Evolutionary conservation across 257 asterid species (phyloP).

Genomic region (Solanum dulcamara): DNA sequence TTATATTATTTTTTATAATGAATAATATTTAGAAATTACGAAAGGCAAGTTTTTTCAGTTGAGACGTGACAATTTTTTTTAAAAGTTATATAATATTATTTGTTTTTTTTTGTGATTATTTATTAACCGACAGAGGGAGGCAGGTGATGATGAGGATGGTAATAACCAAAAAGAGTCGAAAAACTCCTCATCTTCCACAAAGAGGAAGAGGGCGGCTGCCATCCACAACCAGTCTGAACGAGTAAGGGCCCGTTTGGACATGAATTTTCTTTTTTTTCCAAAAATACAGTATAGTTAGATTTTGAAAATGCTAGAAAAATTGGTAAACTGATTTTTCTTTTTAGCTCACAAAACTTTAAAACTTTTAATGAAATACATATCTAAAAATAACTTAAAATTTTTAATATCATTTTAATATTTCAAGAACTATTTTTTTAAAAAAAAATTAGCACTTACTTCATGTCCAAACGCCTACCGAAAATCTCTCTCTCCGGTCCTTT

Average conservation of each 20-base stretch:
- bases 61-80: not conserved
- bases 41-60: not conserved
- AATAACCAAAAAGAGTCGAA: slow-evolving; percentile 28
- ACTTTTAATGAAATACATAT: not conserved
- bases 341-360: not conserved
- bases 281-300: not conserved
- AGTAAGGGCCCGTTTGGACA: slow-evolving; percentile 17
- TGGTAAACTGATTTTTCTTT: not conserved
- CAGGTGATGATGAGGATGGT: slow-evolving; percentile 13
- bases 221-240: slow-evolving; percentile 78
- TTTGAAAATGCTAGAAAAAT: not conserved
- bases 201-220: slow-evolving; percentile 81
- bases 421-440: not conserved
- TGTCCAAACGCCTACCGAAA: not conserved
- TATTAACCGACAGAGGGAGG: slow-evolving; percentile 21
- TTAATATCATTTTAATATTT: not conserved
- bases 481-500: not conserved
- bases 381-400: not conserved
- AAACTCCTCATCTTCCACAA: slow-evolving; percentile 40
- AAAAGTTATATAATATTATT: not conserved
- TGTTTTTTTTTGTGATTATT: not conserved
- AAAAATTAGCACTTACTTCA: not conserved
- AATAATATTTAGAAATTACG: not conserved
- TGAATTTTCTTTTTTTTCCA: not conserved
- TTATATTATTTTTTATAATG: not conserved